A percentile compares a stretch with the other conserved stretches of the same genome.
Evolutionary conservation across 495 filamentous ascomycete species (phyloP).

Genomic region (Penicillium crystallinum): DNA sequence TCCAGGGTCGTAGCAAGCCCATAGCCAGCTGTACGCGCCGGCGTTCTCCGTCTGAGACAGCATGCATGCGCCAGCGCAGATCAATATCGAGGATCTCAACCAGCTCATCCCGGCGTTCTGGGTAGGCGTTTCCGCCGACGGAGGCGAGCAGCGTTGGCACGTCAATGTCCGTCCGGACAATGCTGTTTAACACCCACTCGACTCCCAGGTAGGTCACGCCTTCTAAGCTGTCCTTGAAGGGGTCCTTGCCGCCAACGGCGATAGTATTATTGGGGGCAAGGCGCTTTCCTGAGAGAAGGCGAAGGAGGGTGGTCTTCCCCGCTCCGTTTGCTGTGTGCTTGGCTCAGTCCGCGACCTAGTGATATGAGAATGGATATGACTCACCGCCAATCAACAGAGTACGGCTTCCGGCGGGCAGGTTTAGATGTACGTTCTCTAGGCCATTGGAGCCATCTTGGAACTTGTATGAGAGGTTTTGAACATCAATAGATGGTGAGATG

Average conservation of each 20-base stretch:
- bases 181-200: conserved; percentile 98
- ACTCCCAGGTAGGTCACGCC: conserved; percentile 95
- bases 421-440: conserved; percentile 62
- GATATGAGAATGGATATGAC: conserved; percentile 2
- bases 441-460: conserved; percentile 79
- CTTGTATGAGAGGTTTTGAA: conserved; percentile 75
- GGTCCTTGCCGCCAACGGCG: conserved; percentile 73
- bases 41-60: conserved; percentile 86
- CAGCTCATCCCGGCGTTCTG: conserved; percentile 77
- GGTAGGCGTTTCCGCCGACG: conserved; percentile 80
- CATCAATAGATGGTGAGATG: conserved; percentile 54
- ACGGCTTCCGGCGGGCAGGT: conserved; percentile 75
- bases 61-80: conserved; percentile 86
- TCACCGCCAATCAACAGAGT: conserved; percentile 88
- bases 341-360: not conserved
- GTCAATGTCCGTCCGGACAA: conserved; percentile 91
- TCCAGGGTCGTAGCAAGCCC: conserved; percentile 92
- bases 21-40: conserved; percentile 91
- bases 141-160: conserved; percentile 77
- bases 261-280: conserved; percentile 73
- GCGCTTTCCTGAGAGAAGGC: conserved; percentile 84
- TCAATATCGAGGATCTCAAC: conserved; percentile 89
- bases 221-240: conserved; percentile 80
- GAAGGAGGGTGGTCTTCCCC: conserved; percentile 94
- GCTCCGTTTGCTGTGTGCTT: conserved; percentile 74